Evolutionary conservation across 768 basidiomycete species (phyloP).

Genomic region (Boletus speciosus): DNA sequence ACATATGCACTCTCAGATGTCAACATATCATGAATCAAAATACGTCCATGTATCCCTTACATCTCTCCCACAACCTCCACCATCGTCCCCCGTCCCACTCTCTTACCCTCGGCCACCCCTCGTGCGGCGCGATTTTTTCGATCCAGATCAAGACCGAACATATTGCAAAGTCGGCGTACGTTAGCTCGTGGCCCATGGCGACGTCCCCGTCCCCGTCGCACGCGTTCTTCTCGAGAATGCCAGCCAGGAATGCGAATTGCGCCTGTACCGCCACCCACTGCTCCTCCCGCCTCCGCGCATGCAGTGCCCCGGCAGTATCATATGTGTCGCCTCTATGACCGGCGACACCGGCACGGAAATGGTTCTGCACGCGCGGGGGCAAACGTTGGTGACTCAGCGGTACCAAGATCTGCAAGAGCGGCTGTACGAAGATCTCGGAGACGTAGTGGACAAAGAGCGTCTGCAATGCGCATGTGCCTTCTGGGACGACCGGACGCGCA

Average conservation of each 20-base stretch:
- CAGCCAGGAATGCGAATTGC: conserved; percentile 63
- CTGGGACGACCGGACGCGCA: conserved; percentile 67
- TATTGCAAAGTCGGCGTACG: conserved; percentile 71
- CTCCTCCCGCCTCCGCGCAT: conserved; percentile 49
- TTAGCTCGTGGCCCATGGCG: conserved; percentile 61
- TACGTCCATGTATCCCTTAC: conserved; percentile 67
- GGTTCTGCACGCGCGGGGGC: conserved; percentile 50
- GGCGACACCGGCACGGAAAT: conserved; percentile 37
- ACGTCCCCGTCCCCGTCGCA: conserved; percentile 62
- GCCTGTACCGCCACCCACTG: conserved; percentile 63
- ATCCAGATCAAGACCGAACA: conserved; percentile 75
- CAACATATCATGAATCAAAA: conserved; percentile 32
- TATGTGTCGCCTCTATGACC: not conserved
- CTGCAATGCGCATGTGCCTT: conserved; percentile 66
- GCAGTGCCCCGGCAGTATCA: not conserved
- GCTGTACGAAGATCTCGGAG: conserved; percentile 61
- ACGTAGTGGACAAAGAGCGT: conserved; percentile 68
- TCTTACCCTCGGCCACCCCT: conserved; percentile 67
- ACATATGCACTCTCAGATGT: not conserved
- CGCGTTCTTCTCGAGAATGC: conserved; percentile 63
- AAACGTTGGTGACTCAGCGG: conserved; percentile 64
- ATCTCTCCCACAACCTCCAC: conserved; percentile 58
- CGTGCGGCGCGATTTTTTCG: conserved; percentile 66
- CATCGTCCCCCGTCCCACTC: conserved; percentile 71
- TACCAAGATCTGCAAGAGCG: conserved; percentile 66